Conservation (phyloP, 352 stramenopile genomes). For the Globisporangium iwayamae region DNA sequence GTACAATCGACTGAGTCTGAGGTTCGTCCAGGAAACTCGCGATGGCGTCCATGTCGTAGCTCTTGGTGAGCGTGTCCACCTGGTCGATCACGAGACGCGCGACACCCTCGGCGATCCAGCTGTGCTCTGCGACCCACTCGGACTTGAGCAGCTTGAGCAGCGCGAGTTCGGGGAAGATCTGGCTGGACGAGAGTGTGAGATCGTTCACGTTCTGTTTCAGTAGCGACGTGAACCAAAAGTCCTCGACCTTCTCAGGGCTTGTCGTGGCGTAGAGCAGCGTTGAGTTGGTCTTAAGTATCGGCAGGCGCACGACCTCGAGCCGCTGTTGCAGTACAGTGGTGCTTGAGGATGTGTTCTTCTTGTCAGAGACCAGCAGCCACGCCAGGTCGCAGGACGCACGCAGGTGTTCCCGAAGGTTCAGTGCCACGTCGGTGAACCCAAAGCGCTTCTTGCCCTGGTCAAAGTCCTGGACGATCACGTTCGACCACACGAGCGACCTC, state of each 20-base stretch:
- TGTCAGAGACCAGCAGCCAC: neutral
- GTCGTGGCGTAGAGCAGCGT: neutral
- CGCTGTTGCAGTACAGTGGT: neutral
- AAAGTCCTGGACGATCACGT: constrained; percentile 3
- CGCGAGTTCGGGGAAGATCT: neutral
- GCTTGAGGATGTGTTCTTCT: neutral
- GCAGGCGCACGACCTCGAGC: neutral
- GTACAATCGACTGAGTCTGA: neutral
- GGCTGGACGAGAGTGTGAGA: neutral
- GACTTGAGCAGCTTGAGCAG: neutral
- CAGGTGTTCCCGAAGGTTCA: neutral
- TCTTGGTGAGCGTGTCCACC: neutral
- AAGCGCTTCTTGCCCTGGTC: constrained; percentile 7
- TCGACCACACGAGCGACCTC: neutral
- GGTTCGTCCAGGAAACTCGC: neutral
- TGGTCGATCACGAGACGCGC: neutral
- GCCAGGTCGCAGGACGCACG: constrained; percentile 1
- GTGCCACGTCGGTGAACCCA: neutral
- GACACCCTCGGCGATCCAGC: constrained; percentile 1
- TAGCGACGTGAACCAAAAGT: neutral
- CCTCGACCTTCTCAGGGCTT: neutral
- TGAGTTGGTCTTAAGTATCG: neutral
- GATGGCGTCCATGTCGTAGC: neutral
- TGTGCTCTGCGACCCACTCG: neutral
- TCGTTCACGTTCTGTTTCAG: neutral